A percentile compares a stretch with the other conserved stretches of the same genome.
Evolutionary conservation across 2,329 filamentous ascomycete genomes (phyloP).

Genomic region (Lachnellula arida): DNA sequence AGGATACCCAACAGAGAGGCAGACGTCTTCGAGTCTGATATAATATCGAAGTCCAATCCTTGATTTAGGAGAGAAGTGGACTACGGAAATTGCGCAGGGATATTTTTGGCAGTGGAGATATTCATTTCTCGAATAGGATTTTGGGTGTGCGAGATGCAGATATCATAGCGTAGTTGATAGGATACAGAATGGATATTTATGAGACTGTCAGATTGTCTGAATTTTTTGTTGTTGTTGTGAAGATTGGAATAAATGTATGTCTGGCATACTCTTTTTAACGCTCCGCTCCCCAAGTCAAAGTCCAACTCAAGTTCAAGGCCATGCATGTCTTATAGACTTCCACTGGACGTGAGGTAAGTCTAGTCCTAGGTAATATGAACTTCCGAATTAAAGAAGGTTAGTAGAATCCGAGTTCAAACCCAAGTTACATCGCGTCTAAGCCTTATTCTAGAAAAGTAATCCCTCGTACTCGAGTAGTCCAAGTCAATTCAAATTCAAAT

Average conservation of each 20-base stretch:
- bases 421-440: no score
- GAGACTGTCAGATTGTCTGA: slow-evolving; percentile 3
- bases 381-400: no score
- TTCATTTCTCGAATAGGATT: slow-evolving; percentile 2
- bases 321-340: no score
- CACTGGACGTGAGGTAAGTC: no score
- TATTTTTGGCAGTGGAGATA: slow-evolving; percentile 15
- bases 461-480: no score
- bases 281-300: no score
- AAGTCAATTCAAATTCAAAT: no score
- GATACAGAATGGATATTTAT: slow-evolving; percentile 15
- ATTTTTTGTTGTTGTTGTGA: not conserved
- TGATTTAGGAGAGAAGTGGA: not conserved
- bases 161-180: not conserved
- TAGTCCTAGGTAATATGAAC: no score
- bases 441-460: no score
- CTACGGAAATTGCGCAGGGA: not conserved
- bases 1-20: not conserved
- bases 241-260: not conserved
- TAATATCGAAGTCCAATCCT: not conserved
- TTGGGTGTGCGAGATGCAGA: not conserved
- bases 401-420: no score
- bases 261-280: not conserved
- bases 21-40: not conserved
- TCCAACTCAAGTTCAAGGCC: no score